Percentiles rank a stretch among this genome's conserved stretches.
These are phyloP conservation scores for Saussurea involucrata DNA, from an alignment of 129 eudicot species.

Conservation along the genomic window DNA sequence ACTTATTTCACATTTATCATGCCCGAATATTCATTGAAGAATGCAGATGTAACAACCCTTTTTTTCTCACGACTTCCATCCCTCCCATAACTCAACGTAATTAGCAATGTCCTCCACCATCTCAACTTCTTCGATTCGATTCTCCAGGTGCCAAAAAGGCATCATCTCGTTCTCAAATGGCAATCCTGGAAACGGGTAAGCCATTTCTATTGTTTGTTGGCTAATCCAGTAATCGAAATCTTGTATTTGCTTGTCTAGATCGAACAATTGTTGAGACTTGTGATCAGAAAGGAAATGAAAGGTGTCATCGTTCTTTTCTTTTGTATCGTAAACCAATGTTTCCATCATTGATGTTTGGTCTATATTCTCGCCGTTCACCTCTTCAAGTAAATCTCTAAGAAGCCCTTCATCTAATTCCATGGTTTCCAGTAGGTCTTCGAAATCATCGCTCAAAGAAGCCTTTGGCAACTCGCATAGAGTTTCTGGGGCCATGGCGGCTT, in stretches of 20 bases:
- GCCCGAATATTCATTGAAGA: neutral
- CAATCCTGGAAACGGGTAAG: slow-evolving; percentile 8
- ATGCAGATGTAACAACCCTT: neutral
- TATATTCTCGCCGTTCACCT: slow-evolving; percentile 9
- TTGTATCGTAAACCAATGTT: neutral
- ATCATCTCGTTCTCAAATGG: slow-evolving; percentile 28
- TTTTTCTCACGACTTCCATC: neutral
- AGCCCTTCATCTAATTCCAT: slow-evolving; percentile 34
- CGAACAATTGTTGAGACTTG: slow-evolving; percentile 2
- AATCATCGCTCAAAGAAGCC: slow-evolving; percentile 5
- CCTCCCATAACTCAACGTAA: slow-evolving; percentile 33
- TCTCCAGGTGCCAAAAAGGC: slow-evolving; percentile 26
- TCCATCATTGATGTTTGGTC: slow-evolving; percentile 16
- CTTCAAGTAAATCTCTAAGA: slow-evolving; percentile 22
- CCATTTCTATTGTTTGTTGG: slow-evolving; percentile 14
- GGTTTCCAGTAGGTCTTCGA: slow-evolving; percentile 19
- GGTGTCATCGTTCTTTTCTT: neutral
- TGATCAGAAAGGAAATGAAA: slow-evolving; percentile 3
- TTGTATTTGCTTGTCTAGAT: slow-evolving; percentile 23
- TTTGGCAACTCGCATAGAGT: slow-evolving; percentile 17
- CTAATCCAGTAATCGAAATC: slow-evolving; percentile 29
- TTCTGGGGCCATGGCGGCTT: slow-evolving; percentile 21
- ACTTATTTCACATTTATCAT: neutral
- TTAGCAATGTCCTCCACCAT: slow-evolving; percentile 24
- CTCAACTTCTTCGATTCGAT: slow-evolving; percentile 5